Conservation (phyloP, 352 stramenopile genomes). For the Lagenidium sp. region DNA sequence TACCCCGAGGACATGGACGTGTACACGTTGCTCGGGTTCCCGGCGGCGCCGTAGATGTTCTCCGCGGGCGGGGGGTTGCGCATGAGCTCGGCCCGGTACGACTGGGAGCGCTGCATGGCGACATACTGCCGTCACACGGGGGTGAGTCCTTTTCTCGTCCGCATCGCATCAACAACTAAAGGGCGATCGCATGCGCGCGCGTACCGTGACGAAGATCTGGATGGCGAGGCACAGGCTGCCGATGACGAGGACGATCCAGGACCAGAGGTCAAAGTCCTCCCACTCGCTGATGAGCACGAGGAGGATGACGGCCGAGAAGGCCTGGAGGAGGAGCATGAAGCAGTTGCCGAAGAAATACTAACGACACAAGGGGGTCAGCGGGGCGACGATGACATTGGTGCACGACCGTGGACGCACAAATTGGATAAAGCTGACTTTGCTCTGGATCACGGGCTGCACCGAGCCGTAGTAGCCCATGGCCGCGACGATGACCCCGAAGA, state of each 20-base stretch:
- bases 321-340: constrained; percentile 75
- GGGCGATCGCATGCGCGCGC: background rate
- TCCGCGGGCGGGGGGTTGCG: constrained; percentile 67
- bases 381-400: too few relatives aligned
- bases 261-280: constrained; percentile 67
- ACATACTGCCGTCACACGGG: constrained; percentile 40
- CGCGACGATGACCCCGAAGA: constrained; percentile 73
- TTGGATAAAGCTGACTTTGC: constrained; percentile 85
- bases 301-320: constrained; percentile 61
- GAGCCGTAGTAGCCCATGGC: constrained; percentile 79
- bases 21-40: constrained; percentile 44
- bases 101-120: constrained; percentile 62
- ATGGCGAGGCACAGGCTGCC: constrained; percentile 56
- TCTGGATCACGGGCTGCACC: constrained; percentile 75
- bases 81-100: constrained; percentile 77
- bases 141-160: too few relatives aligned
- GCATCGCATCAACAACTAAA: too few relatives aligned
- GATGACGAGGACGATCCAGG: constrained; percentile 58
- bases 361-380: background rate
- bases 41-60: constrained; percentile 51
- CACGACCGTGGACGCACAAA: constrained; percentile 49
- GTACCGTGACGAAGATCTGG: constrained; percentile 62
- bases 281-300: constrained; percentile 72
- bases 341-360: constrained; percentile 86
- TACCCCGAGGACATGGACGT: constrained; percentile 48